Conservation (phyloP, 2,329 filamentous ascomycete species). For the Diplodia scrobiculata region DNA sequence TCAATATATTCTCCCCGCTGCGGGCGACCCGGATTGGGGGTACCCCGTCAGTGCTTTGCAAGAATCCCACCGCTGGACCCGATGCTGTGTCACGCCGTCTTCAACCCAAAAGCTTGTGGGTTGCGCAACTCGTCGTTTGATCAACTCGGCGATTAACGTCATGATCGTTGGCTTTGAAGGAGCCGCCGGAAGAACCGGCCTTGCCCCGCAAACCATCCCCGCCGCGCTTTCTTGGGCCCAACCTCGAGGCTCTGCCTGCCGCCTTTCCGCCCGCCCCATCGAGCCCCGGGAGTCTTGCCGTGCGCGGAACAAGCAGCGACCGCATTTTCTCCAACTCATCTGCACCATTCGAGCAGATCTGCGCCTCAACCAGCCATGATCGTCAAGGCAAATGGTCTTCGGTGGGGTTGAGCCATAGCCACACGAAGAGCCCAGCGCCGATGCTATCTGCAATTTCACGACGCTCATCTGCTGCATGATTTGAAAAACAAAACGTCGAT, state of each 20-base stretch:
- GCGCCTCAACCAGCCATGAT: background rate
- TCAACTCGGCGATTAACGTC: background rate
- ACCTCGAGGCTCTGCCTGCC: background rate
- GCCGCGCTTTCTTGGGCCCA: no score
- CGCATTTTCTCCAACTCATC: background rate
- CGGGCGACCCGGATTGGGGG: background rate
- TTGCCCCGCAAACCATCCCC: background rate
- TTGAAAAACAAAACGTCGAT: background rate
- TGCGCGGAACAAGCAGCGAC: background rate
- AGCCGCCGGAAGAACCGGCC: background rate
- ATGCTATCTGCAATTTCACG: background rate
- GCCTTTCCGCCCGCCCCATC: background rate
- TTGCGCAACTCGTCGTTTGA: background rate
- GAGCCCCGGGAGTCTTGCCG: background rate
- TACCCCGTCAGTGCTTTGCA: background rate
- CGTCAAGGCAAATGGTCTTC: background rate
- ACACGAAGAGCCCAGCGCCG: background rate
- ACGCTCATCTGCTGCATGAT: background rate
- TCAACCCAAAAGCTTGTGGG: background rate
- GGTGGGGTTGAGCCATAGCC: background rate
- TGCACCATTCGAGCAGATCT: background rate
- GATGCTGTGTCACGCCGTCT: background rate
- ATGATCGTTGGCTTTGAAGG: background rate
- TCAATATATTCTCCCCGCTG: constrained; percentile 7
- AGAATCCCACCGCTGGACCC: background rate